Evolutionary conservation across 306 rosid genomes (phyloP).

Genomic region (Sicyos edulis): DNA sequence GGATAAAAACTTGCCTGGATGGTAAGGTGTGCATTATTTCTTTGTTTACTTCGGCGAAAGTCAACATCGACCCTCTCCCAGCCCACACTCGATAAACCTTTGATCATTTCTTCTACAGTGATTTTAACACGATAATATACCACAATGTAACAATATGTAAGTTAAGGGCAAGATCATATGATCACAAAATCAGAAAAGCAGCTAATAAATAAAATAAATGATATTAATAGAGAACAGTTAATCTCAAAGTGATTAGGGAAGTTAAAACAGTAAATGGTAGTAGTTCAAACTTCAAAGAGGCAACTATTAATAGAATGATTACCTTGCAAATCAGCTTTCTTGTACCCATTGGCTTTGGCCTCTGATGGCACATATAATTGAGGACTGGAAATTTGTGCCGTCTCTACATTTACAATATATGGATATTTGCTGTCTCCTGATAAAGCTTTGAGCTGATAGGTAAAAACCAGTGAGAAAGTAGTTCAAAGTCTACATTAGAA

Average conservation of each 20-base stretch:
- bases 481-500: conserved; percentile 17
- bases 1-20: conserved; percentile 57
- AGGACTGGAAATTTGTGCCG: conserved; percentile 25
- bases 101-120: conserved; percentile 67
- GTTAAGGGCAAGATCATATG: not conserved
- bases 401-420: conserved; percentile 56
- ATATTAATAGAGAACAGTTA: not conserved
- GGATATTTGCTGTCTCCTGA: conserved; percentile 48
- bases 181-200: not conserved
- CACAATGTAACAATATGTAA: not conserved
- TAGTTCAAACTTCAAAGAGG: conserved; percentile 3
- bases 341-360: conserved; percentile 28
- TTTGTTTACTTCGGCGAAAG: conserved; percentile 59
- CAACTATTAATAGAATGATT: not conserved
- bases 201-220: no score
- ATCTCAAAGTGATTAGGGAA: not conserved
- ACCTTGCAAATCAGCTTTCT: conserved; percentile 59
- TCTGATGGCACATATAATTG: conserved; percentile 31
- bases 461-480: conserved; percentile 21
- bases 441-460: conserved; percentile 41
- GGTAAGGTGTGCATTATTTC: conserved; percentile 58
- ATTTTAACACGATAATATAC: not conserved
- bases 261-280: not conserved
- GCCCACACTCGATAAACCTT: conserved; percentile 55
- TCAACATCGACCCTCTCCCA: conserved; percentile 87